Evolutionary conservation across 768 basidiomycete species (phyloP).

Genomic region (Mycena latifolia): DNA sequence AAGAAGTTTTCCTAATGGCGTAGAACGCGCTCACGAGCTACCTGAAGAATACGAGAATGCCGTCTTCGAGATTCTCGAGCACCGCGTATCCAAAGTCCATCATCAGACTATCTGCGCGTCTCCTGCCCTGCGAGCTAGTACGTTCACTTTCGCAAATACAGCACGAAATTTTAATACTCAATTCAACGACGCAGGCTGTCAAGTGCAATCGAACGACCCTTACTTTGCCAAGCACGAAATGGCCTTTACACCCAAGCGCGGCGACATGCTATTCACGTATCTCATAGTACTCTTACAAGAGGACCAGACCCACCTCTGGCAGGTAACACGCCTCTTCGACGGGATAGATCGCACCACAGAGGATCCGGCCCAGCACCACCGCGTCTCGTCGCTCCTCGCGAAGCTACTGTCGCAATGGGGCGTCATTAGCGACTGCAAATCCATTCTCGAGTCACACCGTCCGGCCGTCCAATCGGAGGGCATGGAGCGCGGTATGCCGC

Average conservation of each 20-base stretch:
- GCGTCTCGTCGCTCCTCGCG: slow-evolving; percentile 26
- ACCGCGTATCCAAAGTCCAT: slow-evolving; percentile 6
- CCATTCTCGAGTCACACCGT: slow-evolving; percentile 21
- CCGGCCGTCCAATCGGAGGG: slow-evolving; percentile 3
- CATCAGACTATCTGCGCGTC: slow-evolving; percentile 7
- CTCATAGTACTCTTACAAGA: slow-evolving; percentile 19
- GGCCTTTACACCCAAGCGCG: too few relatives aligned
- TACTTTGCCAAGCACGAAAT: too few relatives aligned
- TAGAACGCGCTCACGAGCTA: slow-evolving; percentile 17
- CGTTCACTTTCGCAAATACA: not conserved
- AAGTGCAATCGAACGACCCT: slow-evolving; percentile 1
- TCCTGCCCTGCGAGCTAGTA: not conserved
- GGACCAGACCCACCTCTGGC: slow-evolving; percentile 16
- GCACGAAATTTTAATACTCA: not conserved
- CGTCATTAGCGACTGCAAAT: slow-evolving; percentile 20
- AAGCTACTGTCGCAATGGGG: slow-evolving; percentile 23
- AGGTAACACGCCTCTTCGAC: slow-evolving; percentile 18
- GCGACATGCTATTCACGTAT: too few relatives aligned
- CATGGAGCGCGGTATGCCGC: not conserved
- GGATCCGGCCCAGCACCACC: slow-evolving; percentile 1
- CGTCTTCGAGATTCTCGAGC: slow-evolving; percentile 7
- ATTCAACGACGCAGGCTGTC: not conserved
- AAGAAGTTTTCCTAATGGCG: slow-evolving; percentile 7
- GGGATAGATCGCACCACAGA: slow-evolving; percentile 20
- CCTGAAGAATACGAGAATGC: slow-evolving; percentile 17